Base-by-base conservation (phyloP, 108 stramenopile species). In the Mayamaea pseudoterrestris region DNA sequence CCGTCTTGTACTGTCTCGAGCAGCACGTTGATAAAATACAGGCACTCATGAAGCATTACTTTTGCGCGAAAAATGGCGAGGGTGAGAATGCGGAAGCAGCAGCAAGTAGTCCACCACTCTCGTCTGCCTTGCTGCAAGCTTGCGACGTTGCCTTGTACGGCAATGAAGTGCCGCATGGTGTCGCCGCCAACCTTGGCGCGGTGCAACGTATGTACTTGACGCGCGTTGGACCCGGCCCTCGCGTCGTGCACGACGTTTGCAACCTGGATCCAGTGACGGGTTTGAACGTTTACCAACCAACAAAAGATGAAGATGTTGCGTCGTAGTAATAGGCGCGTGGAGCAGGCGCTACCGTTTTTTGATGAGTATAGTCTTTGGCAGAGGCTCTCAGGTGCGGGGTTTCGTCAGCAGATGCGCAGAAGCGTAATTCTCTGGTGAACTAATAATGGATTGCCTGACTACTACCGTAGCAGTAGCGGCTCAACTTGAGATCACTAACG, bases 191-290 rank as follows among this genome's bases (percentile, higher is more conserved):
- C n/a, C 40, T 58, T 11, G 81, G 83, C 12, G 81, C 83, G 52
- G 83, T 90, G 53, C 85, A 86, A 60, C 75, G 61, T 71, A 51
- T 86, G 18, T 90, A 90, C 58, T 70, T 68, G 44, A 90, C 89
- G 48, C 69, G 44, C 47, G 60, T 65, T 27, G 89, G 89, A 30
- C 83, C 89, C 6, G 83, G 89, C 14, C 89, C 89, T 14, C 60
- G 68, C 37, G 63, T 60, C 8, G 43, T 85, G 52, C 41, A 18
- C n/a, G 44, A 44, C 26, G 26, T 44, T 9, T 26, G 21, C 22
- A 62, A 73, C 42, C 32, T 80, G 22, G 71, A 80, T 49, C 57
- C 70, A 48, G 18, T 50, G 35, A 75, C 64, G 28, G 71, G 67
- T 35, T 47, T 75, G 44, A 74, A 69, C 58, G 58, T 44, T 5